Base-by-base conservation (phyloP, 164 flowering plant genomes). In the Magnolia kwangsiensis region DNA sequence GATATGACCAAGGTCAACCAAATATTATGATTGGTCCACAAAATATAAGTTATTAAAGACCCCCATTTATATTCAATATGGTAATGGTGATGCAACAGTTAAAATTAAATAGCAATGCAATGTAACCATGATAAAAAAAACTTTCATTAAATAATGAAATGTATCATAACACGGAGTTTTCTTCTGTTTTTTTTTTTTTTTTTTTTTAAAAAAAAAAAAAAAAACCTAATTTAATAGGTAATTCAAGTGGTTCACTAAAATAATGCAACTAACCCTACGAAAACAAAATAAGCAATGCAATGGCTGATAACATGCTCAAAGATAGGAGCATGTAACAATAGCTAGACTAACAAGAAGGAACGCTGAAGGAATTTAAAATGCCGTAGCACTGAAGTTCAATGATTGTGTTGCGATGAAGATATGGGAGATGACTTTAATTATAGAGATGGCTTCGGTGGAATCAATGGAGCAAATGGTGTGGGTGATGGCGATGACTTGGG, bases 281-380 rank as follows among this genome's bases (percentile, higher is more conserved):
- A 58, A 18, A 58, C 63, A 10, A 4, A 61, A 73, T 6, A 72
- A 58, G 18, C 20, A 16, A 18, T 31, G 24, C 67, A 55, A 73
- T 19, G 49, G 5, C 21, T 20, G 72, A 24, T 58, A 2, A 58
- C 19, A 11, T 18, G 19, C 19, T 74, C 74, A 78, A 51, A 78
- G 19, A 50, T 27, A 27, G 13, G 67, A 61, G 64, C 31, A 74
- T 8, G 51, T 55, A 64, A 72, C 81, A 79, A 67, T 61, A 27
- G 45, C 72, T 1, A 71, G 50, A n/a, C n/a, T n/a, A n/a, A n/a
- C n/a, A n/a, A n/a, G n/a, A n/a, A 55, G 74, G 58, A 37, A 50
- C 10, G 50, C 27, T n/a, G 70, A 74, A 18, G 77, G 27, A 11
- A 69, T 9, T 1, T 69, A 19, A 63, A 51, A 16, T 5, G 31